phyloP scores from a whole-genome alignment of 176 grass and related monocot genomes.

The Tuctoria greenei region DNA sequence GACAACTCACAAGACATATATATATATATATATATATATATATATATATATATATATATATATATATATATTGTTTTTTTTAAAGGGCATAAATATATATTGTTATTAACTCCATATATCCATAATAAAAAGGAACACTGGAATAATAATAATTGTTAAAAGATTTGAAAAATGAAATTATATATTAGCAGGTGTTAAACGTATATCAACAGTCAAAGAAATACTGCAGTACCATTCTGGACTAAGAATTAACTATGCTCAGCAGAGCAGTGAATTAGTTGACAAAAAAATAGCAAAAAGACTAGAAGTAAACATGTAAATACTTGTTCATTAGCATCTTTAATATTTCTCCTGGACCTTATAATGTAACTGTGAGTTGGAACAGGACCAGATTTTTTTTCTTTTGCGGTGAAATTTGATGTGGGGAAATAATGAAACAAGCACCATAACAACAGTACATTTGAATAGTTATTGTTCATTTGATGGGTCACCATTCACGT shows the following conservation, averaged over 20 bases:
- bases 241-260: slow-evolving; percentile 8
- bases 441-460: background rate
- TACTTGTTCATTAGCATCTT: slow-evolving; percentile 15
- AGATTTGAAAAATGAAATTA: background rate
- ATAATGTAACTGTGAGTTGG: background rate
- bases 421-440: background rate
- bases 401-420: background rate
- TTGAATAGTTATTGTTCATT: background rate
- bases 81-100: too few species aligned
- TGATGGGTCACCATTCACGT: background rate
- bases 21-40: background rate
- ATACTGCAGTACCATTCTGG: background rate
- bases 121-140: background rate
- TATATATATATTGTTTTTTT: too few species aligned
- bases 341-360: background rate
- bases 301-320: background rate
- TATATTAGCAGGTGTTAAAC: background rate
- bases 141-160: background rate
- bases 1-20: background rate
- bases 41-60: background rate
- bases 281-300: background rate
- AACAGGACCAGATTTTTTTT: background rate
- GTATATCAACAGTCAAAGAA: background rate
- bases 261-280: background rate
- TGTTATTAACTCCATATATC: background rate